phyloP scores from a whole-genome alignment of 2,329 filamentous ascomycete species.

The Neoarthrinium moseri region DNA sequence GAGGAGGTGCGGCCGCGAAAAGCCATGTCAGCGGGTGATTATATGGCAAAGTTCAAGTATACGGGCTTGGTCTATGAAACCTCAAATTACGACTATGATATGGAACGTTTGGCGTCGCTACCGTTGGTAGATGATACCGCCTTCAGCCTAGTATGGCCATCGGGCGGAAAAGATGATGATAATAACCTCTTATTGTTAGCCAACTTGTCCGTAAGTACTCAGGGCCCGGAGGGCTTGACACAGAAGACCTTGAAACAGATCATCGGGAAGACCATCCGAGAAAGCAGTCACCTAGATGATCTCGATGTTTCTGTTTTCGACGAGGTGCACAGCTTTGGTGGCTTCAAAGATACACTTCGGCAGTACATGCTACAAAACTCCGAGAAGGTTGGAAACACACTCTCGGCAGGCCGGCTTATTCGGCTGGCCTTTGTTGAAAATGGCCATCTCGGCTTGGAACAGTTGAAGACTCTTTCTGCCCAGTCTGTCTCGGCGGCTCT shows the following conservation, averaged over 20 bases:
- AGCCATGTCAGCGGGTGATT: constrained; percentile 15
- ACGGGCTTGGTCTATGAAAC: too few species aligned
- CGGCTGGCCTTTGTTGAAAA: constrained; percentile 4
- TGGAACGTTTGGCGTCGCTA: background rate
- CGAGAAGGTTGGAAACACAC: constrained; percentile 2
- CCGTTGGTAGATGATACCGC: background rate
- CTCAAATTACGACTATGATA: background rate
- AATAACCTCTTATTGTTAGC: background rate
- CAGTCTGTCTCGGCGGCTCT: background rate
- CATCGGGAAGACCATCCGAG: too few species aligned
- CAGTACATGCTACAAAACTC: constrained; percentile 1
- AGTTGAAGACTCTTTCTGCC: background rate
- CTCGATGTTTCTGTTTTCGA: constrained; percentile 4
- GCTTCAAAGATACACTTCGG: background rate
- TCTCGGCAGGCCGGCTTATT: constrained; percentile 3
- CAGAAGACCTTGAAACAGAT: background rate
- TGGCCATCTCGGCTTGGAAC: background rate
- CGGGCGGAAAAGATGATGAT: background rate
- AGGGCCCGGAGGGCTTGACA: background rate
- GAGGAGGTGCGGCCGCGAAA: constrained; percentile 12
- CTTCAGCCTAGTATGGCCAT: constrained; percentile 3
- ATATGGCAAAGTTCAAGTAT: constrained; percentile 16
- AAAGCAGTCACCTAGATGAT: too few species aligned
- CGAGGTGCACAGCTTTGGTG: background rate
- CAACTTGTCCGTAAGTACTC: background rate